Evolutionary conservation across 148 eudicot species (phyloP).

Genomic region (Spergularia marina): DNA sequence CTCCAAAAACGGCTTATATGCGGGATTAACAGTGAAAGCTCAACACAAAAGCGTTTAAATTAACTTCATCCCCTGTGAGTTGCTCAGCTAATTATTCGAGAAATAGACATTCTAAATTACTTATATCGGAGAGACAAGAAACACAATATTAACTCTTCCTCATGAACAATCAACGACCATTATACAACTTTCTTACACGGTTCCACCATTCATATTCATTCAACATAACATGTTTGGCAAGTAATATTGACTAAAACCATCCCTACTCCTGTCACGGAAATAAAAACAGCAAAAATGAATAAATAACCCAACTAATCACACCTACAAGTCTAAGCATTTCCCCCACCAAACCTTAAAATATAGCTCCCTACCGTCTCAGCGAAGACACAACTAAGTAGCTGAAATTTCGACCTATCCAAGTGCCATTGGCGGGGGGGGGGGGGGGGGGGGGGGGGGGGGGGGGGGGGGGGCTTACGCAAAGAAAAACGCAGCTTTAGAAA

Average conservation of each 20-base stretch:
- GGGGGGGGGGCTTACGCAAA: too few relatives aligned
- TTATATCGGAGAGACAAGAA: too few relatives aligned
- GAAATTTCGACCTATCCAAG: neutral
- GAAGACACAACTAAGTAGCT: neutral
- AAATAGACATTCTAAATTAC: too few relatives aligned
- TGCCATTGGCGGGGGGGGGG: neutral
- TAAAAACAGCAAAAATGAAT: neutral
- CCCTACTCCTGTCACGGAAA: neutral
- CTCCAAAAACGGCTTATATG: too few relatives aligned
- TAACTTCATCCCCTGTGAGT: neutral
- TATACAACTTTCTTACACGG: neutral
- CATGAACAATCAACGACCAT: too few relatives aligned
- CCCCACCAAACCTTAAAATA: neutral
- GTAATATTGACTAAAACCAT: neutral
- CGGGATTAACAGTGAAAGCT: too few relatives aligned
- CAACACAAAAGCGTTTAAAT: neutral
- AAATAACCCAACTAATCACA: neutral
- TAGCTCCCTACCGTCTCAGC: neutral
- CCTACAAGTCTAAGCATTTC: neutral
- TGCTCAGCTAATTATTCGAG: neutral
- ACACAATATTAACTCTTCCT: too few relatives aligned
- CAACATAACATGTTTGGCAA: too few relatives aligned
- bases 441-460: too few relatives aligned
- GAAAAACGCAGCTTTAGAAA: too few relatives aligned
- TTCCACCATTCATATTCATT: neutral